These are phyloP conservation scores for Plasmodium chabaudi DNA, from an alignment of 169 alveolate genomes.

Conservation along the genomic window DNA sequence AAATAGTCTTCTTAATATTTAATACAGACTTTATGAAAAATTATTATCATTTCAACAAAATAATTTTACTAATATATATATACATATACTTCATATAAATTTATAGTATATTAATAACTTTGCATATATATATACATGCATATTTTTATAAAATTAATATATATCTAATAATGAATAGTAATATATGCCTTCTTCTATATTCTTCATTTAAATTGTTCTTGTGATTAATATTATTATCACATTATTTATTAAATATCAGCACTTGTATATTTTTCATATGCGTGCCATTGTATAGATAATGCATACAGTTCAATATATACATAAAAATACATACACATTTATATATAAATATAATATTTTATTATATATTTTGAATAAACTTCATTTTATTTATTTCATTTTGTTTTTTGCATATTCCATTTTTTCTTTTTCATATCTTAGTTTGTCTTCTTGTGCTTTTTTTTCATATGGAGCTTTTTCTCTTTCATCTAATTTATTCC, in stretches of 20 bases:
- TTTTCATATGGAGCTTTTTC: constrained; percentile 92
- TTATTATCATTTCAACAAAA: background rate
- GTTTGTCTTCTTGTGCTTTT: constrained; percentile 91
- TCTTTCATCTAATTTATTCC: constrained; percentile 89
- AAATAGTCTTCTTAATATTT: background rate
- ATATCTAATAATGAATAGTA: no score
- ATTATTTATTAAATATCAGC: no score
- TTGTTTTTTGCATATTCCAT: constrained; percentile 80
- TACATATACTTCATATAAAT: background rate
- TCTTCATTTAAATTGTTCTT: no score
- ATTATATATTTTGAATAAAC: background rate
- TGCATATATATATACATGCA: background rate
- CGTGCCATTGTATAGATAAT: background rate
- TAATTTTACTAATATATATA: background rate
- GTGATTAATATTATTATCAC: no score
- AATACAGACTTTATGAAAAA: constrained; percentile 16
- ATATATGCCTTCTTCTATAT: no score
- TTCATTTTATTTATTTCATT: constrained; percentile 35
- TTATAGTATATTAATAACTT: background rate
- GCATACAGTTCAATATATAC: background rate
- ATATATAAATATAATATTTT: background rate
- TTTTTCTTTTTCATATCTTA: constrained; percentile 91
- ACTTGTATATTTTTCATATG: no score
- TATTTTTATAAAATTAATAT: no score
- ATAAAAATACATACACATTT: background rate